Evolutionary conservation across 2,329 filamentous ascomycete genomes (phyloP), one percentile per base, ranked within the genome.

Genomic region (Hymenoscyphus linearis): DNA sequence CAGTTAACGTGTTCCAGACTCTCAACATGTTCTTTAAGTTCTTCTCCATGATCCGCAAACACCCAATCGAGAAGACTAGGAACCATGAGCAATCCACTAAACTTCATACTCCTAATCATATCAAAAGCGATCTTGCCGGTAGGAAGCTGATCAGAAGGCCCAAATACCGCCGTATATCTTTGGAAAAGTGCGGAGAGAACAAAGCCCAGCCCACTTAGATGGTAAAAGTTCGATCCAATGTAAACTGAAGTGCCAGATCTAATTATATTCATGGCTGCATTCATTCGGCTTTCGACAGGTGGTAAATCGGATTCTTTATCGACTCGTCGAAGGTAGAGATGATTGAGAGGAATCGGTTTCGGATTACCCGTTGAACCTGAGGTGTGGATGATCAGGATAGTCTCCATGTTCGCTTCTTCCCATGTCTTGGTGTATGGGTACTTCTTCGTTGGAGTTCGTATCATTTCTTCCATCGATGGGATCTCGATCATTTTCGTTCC

Each of bases 291-390:
- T 34, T 55, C 36, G 10, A 55, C 36, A 10, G 36, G 10, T 12
- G 58, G 52, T 25, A 50, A 50, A 3, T 50, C 27, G 10, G 16
- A 22, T 25, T 62, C 60, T 5, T 12, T 50, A 27, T 62, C 63
- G 1, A 57, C 31, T 14, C 60, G 52, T 4, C 47, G 36, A 12
- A 64, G 25, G 14, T 34, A 60, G 2, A 35, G 22, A 34, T 64
- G 35, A 18, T 53, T 64, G 25, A 61, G 12, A 5, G 12, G 58
- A 12, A 79, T 74, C 0, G 76, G 76, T 56, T 79, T 79, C 1
- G 76, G 77, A 0, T 76, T 55, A 0, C 77, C 77, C 0, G 77
- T 79, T 1, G 74, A 73, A 4, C 77, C 77, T 2, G 76, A 78
- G 0, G 77, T 78, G 55, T 79, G 77, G 1, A 78, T 58, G n/a